These are phyloP conservation scores for Exobasidium rhododendri DNA, from an alignment of 1,284 basidiomycete species.

Conservation along the genomic window DNA sequence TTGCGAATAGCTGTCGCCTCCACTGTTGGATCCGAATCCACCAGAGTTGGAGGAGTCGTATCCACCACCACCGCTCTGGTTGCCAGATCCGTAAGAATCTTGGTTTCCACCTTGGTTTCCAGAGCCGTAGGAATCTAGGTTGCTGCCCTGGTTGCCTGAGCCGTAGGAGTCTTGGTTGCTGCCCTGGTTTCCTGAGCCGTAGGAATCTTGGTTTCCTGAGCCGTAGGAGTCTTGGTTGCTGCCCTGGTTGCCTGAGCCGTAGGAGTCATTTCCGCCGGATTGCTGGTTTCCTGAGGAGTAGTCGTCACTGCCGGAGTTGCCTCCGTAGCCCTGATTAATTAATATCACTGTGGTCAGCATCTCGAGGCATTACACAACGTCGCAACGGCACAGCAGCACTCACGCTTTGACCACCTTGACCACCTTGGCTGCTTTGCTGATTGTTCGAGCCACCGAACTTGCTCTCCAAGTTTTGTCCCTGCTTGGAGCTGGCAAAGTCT, in stretches of 20 bases:
- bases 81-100: constrained; percentile 14
- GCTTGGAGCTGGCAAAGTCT: constrained; percentile 35
- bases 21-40: too few relatives aligned
- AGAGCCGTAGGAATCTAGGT: not conserved
- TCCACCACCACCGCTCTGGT: constrained; percentile 12
- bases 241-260: constrained; percentile 14
- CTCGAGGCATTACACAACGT: too few relatives aligned
- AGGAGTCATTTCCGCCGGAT: constrained; percentile 22
- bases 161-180: constrained; percentile 18
- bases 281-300: constrained; percentile 1
- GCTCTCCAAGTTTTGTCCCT: constrained; percentile 33
- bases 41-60: constrained; percentile 11
- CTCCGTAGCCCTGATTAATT: constrained; percentile 22
- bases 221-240: constrained; percentile 18
- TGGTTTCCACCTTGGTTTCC: not conserved
- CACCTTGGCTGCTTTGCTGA: too few relatives aligned
- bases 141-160: not conserved
- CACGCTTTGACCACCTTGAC: too few relatives aligned
- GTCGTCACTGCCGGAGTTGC: not conserved
- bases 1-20: constrained; percentile 11
- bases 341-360: too few relatives aligned
- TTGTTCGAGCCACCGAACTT: constrained; percentile 28
- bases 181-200: not conserved
- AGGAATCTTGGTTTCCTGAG: not conserved
- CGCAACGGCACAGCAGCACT: too few relatives aligned